Evolutionary conservation across 2,329 filamentous ascomycete species (phyloP).

Genomic region (Calonectria multiphialidica): DNA sequence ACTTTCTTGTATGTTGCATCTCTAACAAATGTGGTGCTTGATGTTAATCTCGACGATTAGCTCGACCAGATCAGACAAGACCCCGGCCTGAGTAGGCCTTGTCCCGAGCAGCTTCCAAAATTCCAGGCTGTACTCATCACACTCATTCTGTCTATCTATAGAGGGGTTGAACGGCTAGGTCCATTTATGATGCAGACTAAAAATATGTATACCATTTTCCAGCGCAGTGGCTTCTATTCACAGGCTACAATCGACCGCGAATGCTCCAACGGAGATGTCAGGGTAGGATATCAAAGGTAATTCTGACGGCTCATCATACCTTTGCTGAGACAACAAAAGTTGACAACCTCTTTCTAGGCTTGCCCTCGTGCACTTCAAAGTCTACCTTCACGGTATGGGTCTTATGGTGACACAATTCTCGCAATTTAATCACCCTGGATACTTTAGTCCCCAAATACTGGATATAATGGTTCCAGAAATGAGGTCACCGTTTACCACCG

Average conservation of each 20-base stretch:
- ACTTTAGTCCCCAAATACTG: background rate
- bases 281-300: background rate
- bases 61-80: background rate
- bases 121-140: background rate
- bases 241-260: background rate
- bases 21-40: background rate
- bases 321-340: background rate
- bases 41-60: background rate
- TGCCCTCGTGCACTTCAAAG: background rate
- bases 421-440: background rate
- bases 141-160: background rate
- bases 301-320: background rate
- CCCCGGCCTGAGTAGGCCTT: background rate
- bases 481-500: too few relatives aligned
- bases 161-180: background rate
- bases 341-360: background rate
- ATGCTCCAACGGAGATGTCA: background rate
- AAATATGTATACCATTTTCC: background rate
- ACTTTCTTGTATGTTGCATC: background rate
- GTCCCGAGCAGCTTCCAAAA: background rate
- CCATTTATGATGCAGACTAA: background rate
- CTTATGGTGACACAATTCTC: background rate
- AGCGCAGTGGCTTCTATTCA: background rate
- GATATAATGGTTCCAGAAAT: background rate
- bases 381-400: background rate